Conservation (phyloP, 139 green algal species). For the Micromonas commoda region DNA sequence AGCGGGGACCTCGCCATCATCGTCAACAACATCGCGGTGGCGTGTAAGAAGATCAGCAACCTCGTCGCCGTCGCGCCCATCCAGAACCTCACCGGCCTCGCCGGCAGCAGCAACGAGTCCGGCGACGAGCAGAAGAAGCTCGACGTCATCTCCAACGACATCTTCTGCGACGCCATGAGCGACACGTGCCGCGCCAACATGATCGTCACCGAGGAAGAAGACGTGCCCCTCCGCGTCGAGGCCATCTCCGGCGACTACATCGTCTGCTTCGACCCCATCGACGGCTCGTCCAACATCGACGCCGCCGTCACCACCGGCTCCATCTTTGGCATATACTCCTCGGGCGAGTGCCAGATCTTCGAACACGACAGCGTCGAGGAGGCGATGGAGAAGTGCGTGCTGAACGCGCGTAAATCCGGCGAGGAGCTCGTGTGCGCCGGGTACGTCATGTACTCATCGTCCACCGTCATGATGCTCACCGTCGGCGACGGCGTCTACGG, state of each 20-base stretch:
- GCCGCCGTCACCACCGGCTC: slow-evolving; percentile 83
- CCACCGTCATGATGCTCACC: slow-evolving; percentile 83
- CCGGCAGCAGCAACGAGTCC: slow-evolving; percentile 45
- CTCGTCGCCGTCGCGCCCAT: slow-evolving; percentile 48
- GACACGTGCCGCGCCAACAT: slow-evolving; percentile 69
- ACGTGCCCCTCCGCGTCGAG: slow-evolving; percentile 86
- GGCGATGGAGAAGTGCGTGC: slow-evolving; percentile 66
- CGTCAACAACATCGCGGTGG: slow-evolving; percentile 52
- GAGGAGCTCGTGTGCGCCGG: slow-evolving; percentile 77
- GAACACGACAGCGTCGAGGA: slow-evolving; percentile 22
- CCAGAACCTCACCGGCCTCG: slow-evolving; percentile 50
- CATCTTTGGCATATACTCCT: slow-evolving; percentile 92
- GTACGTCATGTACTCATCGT: slow-evolving; percentile 92
- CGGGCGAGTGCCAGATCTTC: slow-evolving; percentile 68
- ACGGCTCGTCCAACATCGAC: slow-evolving; percentile 98
- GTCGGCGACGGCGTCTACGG: slow-evolving; percentile 86
- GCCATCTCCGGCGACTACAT: slow-evolving; percentile 93
- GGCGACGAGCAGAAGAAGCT: slow-evolving; percentile 99
- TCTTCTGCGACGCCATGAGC: slow-evolving; percentile 88
- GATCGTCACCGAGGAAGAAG: slow-evolving; percentile 96
- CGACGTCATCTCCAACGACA: slow-evolving; percentile 96
- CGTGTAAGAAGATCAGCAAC: slow-evolving; percentile 48
- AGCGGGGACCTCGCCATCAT: slow-evolving; percentile 46
- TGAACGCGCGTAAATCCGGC: slow-evolving; percentile 88
- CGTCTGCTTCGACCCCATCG: slow-evolving; percentile 95